Conservation (phyloP, 2,329 filamentous ascomycete genomes). For the Ceratocystis variospora region DNA sequence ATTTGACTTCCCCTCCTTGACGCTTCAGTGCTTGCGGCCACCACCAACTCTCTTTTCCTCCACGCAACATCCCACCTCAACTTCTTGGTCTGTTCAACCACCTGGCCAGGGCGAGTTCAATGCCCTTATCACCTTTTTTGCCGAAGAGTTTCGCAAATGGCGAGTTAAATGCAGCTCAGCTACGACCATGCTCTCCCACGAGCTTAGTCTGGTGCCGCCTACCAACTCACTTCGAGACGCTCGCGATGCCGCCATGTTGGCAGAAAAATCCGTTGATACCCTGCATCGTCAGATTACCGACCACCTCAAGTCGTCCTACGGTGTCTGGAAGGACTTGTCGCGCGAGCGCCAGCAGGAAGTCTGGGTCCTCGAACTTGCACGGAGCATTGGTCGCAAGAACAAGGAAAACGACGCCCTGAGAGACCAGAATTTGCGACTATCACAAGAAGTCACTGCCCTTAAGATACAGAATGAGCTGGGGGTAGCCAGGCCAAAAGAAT, state of each 20-base stretch:
- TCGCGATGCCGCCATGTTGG: conserved; percentile 35
- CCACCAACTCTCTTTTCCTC: conserved; percentile 72
- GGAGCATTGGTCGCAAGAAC: conserved; percentile 43
- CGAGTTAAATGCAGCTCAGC: conserved; percentile 38
- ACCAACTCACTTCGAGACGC: conserved; percentile 30
- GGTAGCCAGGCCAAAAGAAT: conserved; percentile 35
- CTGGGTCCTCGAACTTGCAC: conserved; percentile 48
- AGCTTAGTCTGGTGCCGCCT: conserved; percentile 33
- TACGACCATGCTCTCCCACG: conserved; percentile 37
- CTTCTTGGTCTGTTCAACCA: conserved; percentile 68
- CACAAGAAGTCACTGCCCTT: conserved; percentile 44
- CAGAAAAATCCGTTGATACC: conserved; percentile 39
- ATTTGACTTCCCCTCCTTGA: conserved; percentile 74
- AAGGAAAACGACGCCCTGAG: conserved; percentile 41
- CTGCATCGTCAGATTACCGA: conserved; percentile 57
- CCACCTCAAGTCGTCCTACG: conserved; percentile 65
- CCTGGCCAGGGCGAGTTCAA: conserved; percentile 62
- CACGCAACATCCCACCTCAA: conserved; percentile 61
- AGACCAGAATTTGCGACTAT: conserved; percentile 36
- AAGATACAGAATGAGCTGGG: conserved; percentile 44
- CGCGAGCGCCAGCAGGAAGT: conserved; percentile 42
- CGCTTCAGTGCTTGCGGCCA: conserved; percentile 64
- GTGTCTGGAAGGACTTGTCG: conserved; percentile 58
- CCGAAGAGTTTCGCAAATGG: conserved; percentile 53
- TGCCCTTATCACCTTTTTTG: conserved; percentile 53